Evolutionary conservation across 257 asterid species (phyloP).

Genomic region (Nicotiana sylvestris): DNA sequence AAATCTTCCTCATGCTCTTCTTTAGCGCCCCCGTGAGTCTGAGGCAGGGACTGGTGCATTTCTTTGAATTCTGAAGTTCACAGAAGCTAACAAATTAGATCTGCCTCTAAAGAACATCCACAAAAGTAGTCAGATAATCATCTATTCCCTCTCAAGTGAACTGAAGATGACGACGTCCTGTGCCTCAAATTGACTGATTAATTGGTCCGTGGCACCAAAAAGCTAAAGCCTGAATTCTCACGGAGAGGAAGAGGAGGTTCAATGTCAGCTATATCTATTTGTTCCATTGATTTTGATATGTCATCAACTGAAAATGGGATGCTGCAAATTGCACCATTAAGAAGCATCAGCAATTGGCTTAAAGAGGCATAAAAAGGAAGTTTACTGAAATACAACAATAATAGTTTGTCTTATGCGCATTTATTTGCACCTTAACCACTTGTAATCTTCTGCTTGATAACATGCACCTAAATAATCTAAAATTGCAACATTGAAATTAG

Average conservation of each 20-base stretch:
- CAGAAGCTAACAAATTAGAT: not conserved
- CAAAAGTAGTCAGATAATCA: not conserved
- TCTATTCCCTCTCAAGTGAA: not conserved
- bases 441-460: not conserved
- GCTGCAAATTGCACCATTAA: constrained; percentile 46
- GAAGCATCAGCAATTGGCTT: constrained; percentile 19
- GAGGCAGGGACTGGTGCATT: not conserved
- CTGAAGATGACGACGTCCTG: not conserved
- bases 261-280: constrained; percentile 73
- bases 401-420: not conserved
- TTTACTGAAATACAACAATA: not conserved
- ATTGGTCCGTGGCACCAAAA: constrained; percentile 57
- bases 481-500: not conserved
- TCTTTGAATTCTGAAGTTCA: not conserved
- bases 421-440: not conserved
- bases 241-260: constrained; percentile 85
- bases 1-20: constrained; percentile 23
- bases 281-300: constrained; percentile 95
- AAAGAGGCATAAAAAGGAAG: not conserved
- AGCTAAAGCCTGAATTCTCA: constrained; percentile 85
- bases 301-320: constrained; percentile 96
- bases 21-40: constrained; percentile 24
- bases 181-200: not conserved
- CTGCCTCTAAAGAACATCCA: not conserved
- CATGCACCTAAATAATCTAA: not conserved